These are phyloP conservation scores for Macrolepiota fuliginosa DNA, from an alignment of 768 basidiomycete species.

Conservation along the genomic window DNA sequence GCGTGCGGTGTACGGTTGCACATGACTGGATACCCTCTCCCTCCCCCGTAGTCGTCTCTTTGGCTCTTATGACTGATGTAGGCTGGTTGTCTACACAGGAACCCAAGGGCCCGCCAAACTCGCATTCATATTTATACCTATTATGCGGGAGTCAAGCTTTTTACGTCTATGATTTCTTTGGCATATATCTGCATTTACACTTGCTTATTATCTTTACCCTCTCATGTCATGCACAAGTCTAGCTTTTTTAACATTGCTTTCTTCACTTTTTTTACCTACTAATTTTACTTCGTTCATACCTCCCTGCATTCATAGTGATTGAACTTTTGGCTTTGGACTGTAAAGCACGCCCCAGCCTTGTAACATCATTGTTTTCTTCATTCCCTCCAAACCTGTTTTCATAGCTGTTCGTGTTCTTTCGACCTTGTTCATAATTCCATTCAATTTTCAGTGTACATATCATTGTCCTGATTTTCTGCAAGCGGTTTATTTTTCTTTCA, in stretches of 20 bases:
- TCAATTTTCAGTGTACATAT: conserved; percentile 1
- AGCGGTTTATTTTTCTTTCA: neutral
- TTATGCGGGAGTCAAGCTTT: neutral
- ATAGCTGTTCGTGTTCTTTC: neutral
- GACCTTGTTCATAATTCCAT: neutral
- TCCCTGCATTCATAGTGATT: conserved; percentile 3
- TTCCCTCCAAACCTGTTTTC: conserved; percentile 4
- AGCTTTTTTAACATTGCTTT: neutral
- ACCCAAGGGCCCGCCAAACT: neutral
- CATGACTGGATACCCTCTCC: neutral
- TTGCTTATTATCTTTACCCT: conserved; percentile 6
- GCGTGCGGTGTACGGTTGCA: neutral
- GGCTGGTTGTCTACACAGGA: too few species aligned
- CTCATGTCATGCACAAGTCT: neutral
- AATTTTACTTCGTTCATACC: conserved; percentile 14
- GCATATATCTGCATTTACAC: neutral
- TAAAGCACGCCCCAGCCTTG: conserved; percentile 7
- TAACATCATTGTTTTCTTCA: conserved; percentile 5
- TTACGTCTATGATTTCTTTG: neutral
- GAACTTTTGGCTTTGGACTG: conserved; percentile 9
- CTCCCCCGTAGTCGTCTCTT: neutral
- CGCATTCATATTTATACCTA: conserved; percentile 8
- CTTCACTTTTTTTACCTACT: conserved; percentile 8
- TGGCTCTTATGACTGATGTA: too few species aligned
- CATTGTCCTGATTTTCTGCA: neutral